Evolutionary conservation across 1,139 yeast genomes (phyloP), one percentile per base, ranked within the genome.

Genomic region (Hyphopichia wangnamkhiaoensis): DNA sequence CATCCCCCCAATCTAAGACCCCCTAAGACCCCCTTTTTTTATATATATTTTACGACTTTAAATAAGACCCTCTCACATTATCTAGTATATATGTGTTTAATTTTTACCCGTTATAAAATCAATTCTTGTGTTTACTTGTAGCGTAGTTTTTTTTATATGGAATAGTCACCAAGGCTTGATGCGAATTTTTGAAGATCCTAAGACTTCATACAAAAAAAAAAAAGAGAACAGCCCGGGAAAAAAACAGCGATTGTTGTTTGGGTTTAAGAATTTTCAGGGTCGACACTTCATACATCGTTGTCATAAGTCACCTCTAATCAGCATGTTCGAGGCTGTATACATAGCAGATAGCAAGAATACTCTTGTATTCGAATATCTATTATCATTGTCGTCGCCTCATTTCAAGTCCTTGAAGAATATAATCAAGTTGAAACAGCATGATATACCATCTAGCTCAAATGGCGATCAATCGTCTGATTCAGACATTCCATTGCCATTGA

Each of bases 311-410:
- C n/a, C n/a, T n/a, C n/a, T n/a, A n/a, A 21, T 15, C 14, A 30
- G 4, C 9, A 30, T 30, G 33, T 18, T 30, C n/a, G 86, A 82
- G 49, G 88, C 88, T 8, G 66, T 85, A 17, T 84, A 81, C 55
- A 77, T 85, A 20, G 64, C 85, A 4, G 89, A 84, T 56, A 67
- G 68, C 33, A 71, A 73, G 39, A 70, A 74, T 46, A 68, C 68
- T 37, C 65, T 81, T 39, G 68, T 82, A 27, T 78, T 79, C 53
- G 85, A 82, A 54, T 81, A 81, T 50, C 71, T 82, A 7, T 61
- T 73, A 10, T 61, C 72, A 23, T 63, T 79, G 8, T 57, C 74
- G 2, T 71, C 81, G 1, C 89, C 89, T 2, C 58, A 66, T 1
- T 73, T 76, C 52, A 61, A 65, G 41, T 59, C 75, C 1, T 57